Conservation (phyloP, 2,329 filamentous ascomycete species). For the Sclerotinia subarctica region DNA sequence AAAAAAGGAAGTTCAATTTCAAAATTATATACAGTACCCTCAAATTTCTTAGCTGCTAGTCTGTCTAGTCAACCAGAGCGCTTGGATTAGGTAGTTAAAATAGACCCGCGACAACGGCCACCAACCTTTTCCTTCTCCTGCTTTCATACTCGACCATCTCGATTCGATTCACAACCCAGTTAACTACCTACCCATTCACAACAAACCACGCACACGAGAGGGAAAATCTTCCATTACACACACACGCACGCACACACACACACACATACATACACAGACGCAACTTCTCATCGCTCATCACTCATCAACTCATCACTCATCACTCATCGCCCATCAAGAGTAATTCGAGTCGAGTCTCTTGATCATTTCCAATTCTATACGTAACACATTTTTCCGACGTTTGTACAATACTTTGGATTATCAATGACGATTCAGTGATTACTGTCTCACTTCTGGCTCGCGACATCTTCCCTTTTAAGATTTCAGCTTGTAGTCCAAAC, state of each 20-base stretch:
- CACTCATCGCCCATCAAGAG: neutral
- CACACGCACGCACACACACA: neutral
- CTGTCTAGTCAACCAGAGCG: neutral
- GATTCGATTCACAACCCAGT: neutral
- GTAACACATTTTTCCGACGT: neutral
- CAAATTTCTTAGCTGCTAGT: neutral
- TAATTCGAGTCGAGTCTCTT: constrained; percentile 1
- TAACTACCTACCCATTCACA: neutral
- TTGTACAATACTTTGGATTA: neutral
- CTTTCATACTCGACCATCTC: neutral
- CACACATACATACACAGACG: neutral
- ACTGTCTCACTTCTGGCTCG: constrained; percentile 9
- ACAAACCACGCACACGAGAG: neutral
- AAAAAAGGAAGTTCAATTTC: neutral
- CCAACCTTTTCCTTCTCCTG: constrained; percentile 1
- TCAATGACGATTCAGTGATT: constrained; percentile 17
- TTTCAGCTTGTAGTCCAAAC: constrained; percentile 4
- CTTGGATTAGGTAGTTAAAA: constrained; percentile 2
- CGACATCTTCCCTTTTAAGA: constrained; percentile 6
- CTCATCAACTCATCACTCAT: neutral
- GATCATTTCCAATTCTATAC: neutral
- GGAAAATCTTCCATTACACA: neutral
- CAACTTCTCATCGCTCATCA: neutral
- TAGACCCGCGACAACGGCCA: constrained; percentile 15
- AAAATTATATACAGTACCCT: no score